A percentile compares a stretch with the other conserved stretches of the same genome.
These are phyloP conservation scores for Leccinum subgranulosum DNA, from an alignment of 768 basidiomycete genomes.

Conservation along the genomic window DNA sequence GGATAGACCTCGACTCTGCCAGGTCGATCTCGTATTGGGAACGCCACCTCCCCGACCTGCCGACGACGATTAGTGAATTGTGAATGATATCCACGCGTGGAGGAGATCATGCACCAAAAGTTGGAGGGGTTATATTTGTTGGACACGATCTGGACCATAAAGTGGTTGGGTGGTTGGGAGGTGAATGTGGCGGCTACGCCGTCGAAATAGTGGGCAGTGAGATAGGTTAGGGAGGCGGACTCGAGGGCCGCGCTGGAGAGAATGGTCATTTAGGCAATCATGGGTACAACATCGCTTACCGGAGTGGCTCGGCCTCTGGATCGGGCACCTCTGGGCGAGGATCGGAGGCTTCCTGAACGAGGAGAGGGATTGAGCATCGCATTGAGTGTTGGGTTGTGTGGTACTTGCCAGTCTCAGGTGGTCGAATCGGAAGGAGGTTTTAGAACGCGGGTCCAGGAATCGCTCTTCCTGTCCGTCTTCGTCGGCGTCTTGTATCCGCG, in stretches of 20 bases:
- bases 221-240: conserved; percentile 60
- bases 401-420: conserved; percentile 73
- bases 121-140: conserved; percentile 86
- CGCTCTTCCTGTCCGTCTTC: conserved; percentile 54
- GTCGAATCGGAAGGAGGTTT: conserved; percentile 49
- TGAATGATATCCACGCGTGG: neutral
- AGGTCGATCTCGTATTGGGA: conserved; percentile 80
- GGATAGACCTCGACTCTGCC: conserved; percentile 48
- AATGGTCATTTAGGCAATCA: neutral
- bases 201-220: conserved; percentile 77
- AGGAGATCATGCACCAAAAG: conserved; percentile 65
- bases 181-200: conserved; percentile 72
- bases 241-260: conserved; percentile 66
- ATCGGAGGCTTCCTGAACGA: conserved; percentile 86
- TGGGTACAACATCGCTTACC: conserved; percentile 43
- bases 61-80: neutral
- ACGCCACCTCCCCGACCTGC: conserved; percentile 93
- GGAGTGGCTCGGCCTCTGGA: conserved; percentile 66
- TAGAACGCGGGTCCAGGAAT: conserved; percentile 81
- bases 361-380: neutral
- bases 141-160: conserved; percentile 78
- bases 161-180: conserved; percentile 44
- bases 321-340: conserved; percentile 60
- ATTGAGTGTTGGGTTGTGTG: neutral
- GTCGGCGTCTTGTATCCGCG: conserved; percentile 43